Percentiles rank a stretch among this genome's conserved stretches.
These are phyloP conservation scores for Herpetospermum pedunculosum DNA, from an alignment of 306 rosid species.

Conservation along the genomic window DNA sequence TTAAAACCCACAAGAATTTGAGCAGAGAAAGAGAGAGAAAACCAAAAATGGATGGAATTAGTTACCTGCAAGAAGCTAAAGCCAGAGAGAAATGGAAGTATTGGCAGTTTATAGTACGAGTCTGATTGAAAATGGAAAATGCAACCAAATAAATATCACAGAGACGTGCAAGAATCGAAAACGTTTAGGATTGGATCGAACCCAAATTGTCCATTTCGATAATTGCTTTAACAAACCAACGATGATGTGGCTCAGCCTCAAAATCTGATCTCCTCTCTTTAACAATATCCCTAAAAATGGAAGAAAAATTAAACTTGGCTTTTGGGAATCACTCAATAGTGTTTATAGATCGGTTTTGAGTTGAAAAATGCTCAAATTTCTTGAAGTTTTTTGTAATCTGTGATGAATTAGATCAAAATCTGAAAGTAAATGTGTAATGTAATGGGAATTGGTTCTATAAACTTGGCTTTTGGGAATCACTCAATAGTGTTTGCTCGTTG, in stretches of 20 bases:
- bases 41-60: not conserved
- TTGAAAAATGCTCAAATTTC: no score
- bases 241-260: not conserved
- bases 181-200: not conserved
- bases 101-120: not conserved
- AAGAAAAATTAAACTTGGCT: not conserved
- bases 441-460: no score
- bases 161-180: slow-evolving; percentile 4
- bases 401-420: no score
- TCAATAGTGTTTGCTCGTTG: no score
- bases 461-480: no score
- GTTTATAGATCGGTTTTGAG: no score
- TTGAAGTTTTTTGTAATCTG: no score
- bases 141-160: not conserved
- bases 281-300: not conserved
- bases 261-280: not conserved
- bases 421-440: no score
- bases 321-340: not conserved
- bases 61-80: not conserved
- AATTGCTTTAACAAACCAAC: not conserved
- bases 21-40: not conserved
- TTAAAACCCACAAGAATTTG: not conserved
- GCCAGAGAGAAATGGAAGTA: not conserved
- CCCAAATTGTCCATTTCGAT: not conserved
- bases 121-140: not conserved